Conservation (phyloP, 2,329 filamentous ascomycete genomes). For the Clarireedia homoeocarpa region DNA sequence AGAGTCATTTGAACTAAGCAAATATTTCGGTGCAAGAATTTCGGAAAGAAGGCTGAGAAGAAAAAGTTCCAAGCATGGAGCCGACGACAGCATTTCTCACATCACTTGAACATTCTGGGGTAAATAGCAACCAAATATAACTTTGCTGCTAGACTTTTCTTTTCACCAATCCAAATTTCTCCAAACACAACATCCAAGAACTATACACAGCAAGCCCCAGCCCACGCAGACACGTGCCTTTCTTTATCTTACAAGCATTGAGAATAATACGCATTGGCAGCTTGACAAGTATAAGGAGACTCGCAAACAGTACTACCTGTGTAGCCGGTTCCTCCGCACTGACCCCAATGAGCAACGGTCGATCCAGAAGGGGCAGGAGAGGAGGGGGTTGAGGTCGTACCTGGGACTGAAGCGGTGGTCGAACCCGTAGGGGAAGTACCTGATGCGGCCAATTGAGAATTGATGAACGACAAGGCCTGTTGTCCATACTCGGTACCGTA, state of each 20-base stretch:
- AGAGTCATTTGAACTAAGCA: too few relatives aligned
- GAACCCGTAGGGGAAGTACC: conserved; percentile 3
- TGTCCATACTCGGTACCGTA: conserved; percentile 50
- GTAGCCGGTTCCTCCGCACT: conserved; percentile 16
- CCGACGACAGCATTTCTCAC: too few relatives aligned
- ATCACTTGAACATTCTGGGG: too few relatives aligned
- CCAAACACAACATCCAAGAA: too few relatives aligned
- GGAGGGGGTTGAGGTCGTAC: neutral
- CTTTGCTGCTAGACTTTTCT: too few relatives aligned
- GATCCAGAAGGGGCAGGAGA: neutral
- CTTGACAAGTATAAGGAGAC: conserved; percentile 11
- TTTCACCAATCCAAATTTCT: too few relatives aligned
- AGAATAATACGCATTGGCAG: conserved; percentile 14
- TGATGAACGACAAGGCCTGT: conserved; percentile 48
- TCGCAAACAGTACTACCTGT: conserved; percentile 13
- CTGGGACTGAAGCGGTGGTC: conserved; percentile 1
- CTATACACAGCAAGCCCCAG: too few relatives aligned
- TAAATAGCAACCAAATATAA: too few relatives aligned
- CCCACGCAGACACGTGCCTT: neutral
- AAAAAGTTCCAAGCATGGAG: too few relatives aligned
- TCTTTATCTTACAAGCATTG: conserved; percentile 14
- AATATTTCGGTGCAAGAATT: too few relatives aligned
- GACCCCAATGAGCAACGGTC: conserved; percentile 1
- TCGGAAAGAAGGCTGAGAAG: too few relatives aligned
- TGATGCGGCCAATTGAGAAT: conserved; percentile 37